Conservation (phyloP, 768 basidiomycete genomes). For the Infundibulicybe gibba region DNA sequence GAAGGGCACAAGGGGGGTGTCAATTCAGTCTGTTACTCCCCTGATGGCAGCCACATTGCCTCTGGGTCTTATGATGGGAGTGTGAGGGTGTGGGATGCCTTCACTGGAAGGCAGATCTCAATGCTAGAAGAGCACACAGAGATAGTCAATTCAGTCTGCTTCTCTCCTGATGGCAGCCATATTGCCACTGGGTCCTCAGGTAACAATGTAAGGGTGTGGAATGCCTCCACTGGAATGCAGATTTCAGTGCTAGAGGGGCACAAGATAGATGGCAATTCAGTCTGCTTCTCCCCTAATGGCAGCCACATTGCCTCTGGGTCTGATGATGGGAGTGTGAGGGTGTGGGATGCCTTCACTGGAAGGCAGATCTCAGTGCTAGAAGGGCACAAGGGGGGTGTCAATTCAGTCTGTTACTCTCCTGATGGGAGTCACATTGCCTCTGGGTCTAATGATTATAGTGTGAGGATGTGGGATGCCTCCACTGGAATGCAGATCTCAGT, state of each 20-base stretch:
- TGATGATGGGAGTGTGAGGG: background rate
- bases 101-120: background rate
- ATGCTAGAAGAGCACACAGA: background rate
- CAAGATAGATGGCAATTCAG: conserved; percentile 7
- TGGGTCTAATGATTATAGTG: background rate
- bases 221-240: background rate
- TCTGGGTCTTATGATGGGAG: background rate
- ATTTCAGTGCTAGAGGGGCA: background rate
- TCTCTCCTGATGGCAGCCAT: background rate
- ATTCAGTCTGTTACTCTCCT: background rate
- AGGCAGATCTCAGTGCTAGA: background rate
- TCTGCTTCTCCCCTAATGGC: conserved; percentile 4
- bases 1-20: background rate
- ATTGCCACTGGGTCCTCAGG: background rate
- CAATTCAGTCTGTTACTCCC: background rate
- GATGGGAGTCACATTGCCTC: background rate
- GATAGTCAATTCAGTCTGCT: background rate
- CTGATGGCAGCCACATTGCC: background rate
- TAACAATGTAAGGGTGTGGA: background rate
- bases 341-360: conserved; percentile 5
- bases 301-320: conserved; percentile 3
- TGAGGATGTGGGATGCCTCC: background rate
- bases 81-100: background rate
- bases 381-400: background rate
- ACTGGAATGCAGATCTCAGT: background rate